A percentile compares a stretch with the other conserved stretches of the same genome.
Conservation (phyloP, 129 eudicot species). For the Lactuca saligna region DNA sequence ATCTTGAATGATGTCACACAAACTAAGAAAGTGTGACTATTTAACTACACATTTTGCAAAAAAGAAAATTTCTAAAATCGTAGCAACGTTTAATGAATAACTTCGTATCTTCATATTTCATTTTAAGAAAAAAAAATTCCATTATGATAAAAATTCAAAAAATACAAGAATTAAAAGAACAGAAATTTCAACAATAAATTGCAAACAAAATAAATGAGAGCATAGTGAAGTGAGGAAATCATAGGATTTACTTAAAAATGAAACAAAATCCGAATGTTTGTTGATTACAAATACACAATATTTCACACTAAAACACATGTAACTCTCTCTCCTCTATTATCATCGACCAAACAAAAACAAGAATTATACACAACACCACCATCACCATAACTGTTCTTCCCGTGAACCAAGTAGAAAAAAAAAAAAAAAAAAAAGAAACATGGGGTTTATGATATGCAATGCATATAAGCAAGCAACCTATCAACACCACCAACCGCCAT, state of each 20-base stretch:
- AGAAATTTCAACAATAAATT: too few relatives aligned
- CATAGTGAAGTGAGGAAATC: background rate
- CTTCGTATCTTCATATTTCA: too few relatives aligned
- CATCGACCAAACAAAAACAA: slow-evolving; percentile 32
- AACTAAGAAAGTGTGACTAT: too few relatives aligned
- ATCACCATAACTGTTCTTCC: slow-evolving; percentile 27
- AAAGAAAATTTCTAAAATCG: too few relatives aligned
- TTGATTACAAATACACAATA: slow-evolving; percentile 22
- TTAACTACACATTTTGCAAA: too few relatives aligned
- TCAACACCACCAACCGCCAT: slow-evolving; percentile 14
- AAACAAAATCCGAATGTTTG: slow-evolving; percentile 11
- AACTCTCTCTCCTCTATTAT: slow-evolving; percentile 2
- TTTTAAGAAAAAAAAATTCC: too few relatives aligned
- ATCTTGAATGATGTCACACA: too few relatives aligned
- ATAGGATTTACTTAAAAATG: background rate
- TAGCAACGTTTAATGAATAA: too few relatives aligned
- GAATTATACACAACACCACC: slow-evolving; percentile 42
- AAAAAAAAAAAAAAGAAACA: background rate
- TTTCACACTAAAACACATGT: slow-evolving; percentile 23
- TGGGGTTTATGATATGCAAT: slow-evolving; percentile 28
- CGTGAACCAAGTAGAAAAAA: slow-evolving; percentile 16
- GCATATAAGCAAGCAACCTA: slow-evolving; percentile 26
- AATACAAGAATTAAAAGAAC: too few relatives aligned
- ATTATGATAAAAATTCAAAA: too few relatives aligned
- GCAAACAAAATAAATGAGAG: too few relatives aligned